phyloP scores from a whole-genome alignment of 1,139 yeast genomes.

The Hansenula sp. region DNA sequence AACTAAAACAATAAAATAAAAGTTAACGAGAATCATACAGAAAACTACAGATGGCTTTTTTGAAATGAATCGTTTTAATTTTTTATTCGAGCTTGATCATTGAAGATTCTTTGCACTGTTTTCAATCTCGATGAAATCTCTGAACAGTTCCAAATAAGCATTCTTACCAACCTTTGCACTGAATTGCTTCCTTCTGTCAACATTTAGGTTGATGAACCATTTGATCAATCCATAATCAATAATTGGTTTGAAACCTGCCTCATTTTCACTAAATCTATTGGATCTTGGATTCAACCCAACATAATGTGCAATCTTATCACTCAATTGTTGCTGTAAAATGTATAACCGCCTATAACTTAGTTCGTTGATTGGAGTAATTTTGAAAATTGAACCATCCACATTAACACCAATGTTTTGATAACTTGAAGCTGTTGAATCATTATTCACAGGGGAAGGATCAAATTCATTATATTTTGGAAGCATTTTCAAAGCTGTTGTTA shows the following conservation, averaged over 20 bases:
- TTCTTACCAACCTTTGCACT: constrained; percentile 56
- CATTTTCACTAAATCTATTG: constrained; percentile 54
- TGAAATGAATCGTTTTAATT: neutral
- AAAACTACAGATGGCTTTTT: neutral
- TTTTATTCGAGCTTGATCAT: neutral
- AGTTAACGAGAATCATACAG: too few species aligned
- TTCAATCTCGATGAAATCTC: constrained; percentile 56
- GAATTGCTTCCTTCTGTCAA: constrained; percentile 50
- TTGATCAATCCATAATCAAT: constrained; percentile 58
- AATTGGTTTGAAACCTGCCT: constrained; percentile 43
- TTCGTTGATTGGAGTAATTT: constrained; percentile 75
- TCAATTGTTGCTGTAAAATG: constrained; percentile 82
- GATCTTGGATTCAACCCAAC: constrained; percentile 82
- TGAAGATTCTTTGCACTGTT: constrained; percentile 29
- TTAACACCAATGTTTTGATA: constrained; percentile 68
- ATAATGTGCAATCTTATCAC: constrained; percentile 56
- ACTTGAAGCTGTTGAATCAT: constrained; percentile 19
- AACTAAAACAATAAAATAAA: too few species aligned
- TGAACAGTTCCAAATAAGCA: constrained; percentile 59
- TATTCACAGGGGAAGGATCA: constrained; percentile 4
- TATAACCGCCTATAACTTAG: constrained; percentile 74
- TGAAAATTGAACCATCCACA: constrained; percentile 74
- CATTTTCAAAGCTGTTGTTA: constrained; percentile 55
- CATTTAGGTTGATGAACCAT: constrained; percentile 50
- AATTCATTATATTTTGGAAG: constrained; percentile 41